Evolutionary conservation across 257 asterid genomes (phyloP).

Genomic region (Fraxinus cuspidata): DNA sequence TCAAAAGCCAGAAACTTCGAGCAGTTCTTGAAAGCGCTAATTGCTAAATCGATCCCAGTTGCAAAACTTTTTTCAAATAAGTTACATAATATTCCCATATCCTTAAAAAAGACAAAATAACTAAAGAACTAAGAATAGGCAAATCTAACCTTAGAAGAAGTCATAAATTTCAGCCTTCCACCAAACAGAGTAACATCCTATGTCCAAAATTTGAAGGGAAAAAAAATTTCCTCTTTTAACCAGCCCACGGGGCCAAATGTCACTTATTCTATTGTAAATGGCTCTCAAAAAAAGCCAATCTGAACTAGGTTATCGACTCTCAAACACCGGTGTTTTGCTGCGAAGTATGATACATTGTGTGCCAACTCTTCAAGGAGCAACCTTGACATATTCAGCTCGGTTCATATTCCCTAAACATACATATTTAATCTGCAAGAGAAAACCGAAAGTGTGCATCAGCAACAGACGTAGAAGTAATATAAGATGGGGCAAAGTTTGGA

Average conservation of each 20-base stretch:
- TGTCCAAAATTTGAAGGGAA: not conserved
- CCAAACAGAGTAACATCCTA: not conserved
- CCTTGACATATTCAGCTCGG: slow-evolving; percentile 33
- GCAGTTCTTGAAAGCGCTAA: slow-evolving; percentile 30
- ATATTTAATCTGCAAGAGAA: slow-evolving; percentile 57
- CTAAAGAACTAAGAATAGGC: not conserved
- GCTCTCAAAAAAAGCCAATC: slow-evolving; percentile 27
- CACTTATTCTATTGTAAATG: slow-evolving; percentile 45
- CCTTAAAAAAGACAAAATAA: not conserved
- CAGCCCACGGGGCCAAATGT: slow-evolving; percentile 35
- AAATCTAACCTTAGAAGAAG: not conserved
- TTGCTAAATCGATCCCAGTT: slow-evolving; percentile 21
- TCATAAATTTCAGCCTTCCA: not conserved
- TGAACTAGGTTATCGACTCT: slow-evolving; percentile 8
- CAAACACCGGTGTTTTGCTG: not conserved
- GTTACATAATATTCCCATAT: not conserved
- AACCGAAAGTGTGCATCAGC: not conserved
- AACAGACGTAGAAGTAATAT: not conserved
- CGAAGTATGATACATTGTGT: not conserved
- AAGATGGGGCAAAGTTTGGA: not conserved
- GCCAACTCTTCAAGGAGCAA: slow-evolving; percentile 12
- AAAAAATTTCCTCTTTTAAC: slow-evolving; percentile 34
- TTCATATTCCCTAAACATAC: slow-evolving; percentile 71
- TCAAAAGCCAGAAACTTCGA: slow-evolving; percentile 40
- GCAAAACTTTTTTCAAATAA: slow-evolving; percentile 17